Percentiles rank a stretch among this genome's conserved stretches.
Evolutionary conservation across 495 filamentous ascomycete genomes (phyloP).

Genomic region (Thermothielavioides terrestris): DNA sequence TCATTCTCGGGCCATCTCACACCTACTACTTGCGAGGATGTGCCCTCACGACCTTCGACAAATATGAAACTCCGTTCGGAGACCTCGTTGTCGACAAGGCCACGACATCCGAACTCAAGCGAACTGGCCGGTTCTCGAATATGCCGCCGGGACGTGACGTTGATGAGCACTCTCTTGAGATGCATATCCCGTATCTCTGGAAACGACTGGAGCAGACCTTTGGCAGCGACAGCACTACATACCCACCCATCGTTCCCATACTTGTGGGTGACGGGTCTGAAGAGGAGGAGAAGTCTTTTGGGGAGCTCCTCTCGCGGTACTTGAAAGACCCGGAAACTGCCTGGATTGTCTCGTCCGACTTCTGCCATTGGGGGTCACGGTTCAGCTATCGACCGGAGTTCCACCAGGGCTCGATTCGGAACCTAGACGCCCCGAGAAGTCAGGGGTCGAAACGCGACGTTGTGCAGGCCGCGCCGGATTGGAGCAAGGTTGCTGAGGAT

Average conservation of each 20-base stretch:
- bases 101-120: conserved; percentile 53
- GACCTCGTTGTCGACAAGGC: conserved; percentile 63
- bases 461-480: conserved; percentile 38
- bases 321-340: conserved; percentile 65
- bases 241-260: conserved; percentile 75
- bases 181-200: conserved; percentile 93
- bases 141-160: conserved; percentile 66
- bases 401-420: conserved; percentile 13
- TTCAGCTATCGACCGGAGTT: conserved; percentile 60
- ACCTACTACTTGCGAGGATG: conserved; percentile 71
- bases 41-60: conserved; percentile 63
- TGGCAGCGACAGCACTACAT: conserved; percentile 34
- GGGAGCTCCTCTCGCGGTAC: conserved; percentile 66
- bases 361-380: conserved; percentile 89
- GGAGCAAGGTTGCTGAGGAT: conserved; percentile 18
- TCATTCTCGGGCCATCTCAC: conserved; percentile 91
- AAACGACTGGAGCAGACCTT: conserved; percentile 61
- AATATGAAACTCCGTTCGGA: conserved; percentile 81
- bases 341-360: conserved; percentile 88
- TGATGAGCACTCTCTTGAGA: conserved; percentile 90
- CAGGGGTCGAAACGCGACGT: conserved; percentile 48
- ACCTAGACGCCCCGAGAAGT: conserved; percentile 36
- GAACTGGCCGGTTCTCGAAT: conserved; percentile 60
- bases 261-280: conserved; percentile 71
- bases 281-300: conserved; percentile 59